Evolutionary conservation across 139 green algal species (phyloP).

Genomic region (Zygnema circumcarinatum): DNA sequence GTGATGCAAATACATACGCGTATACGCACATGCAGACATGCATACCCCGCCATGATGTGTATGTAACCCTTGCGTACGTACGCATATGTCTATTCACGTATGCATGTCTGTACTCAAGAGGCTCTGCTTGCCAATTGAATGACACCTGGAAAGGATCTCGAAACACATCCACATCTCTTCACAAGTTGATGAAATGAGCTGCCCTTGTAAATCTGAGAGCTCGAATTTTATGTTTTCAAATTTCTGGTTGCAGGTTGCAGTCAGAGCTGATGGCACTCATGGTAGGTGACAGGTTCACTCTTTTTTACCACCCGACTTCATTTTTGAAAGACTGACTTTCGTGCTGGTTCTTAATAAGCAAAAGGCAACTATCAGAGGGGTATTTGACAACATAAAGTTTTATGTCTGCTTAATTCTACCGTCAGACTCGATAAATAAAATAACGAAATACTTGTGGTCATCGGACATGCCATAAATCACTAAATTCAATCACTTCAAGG

Average conservation of each 20-base stretch:
- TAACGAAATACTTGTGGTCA: neutral
- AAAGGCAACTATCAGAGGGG: neutral
- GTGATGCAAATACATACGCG: too few relatives aligned
- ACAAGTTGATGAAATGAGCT: neutral
- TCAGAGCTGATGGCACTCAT: conserved; percentile 56
- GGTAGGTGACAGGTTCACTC: conserved; percentile 19
- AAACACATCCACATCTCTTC: neutral
- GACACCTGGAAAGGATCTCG: neutral
- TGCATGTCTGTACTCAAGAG: neutral
- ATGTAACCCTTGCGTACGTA: neutral
- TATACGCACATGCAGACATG: too few relatives aligned
- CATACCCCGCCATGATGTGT: too few relatives aligned
- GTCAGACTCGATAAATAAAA: neutral
- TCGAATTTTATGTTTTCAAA: neutral
- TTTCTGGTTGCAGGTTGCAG: conserved; percentile 41
- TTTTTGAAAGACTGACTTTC: neutral
- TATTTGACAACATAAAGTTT: neutral
- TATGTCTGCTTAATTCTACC: neutral
- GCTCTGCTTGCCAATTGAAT: neutral
- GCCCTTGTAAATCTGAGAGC: neutral
- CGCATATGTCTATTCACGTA: neutral
- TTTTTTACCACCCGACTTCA: neutral
- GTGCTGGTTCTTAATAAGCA: neutral
- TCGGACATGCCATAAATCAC: neutral
- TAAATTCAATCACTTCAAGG: neutral